phyloP scores from a whole-genome alignment of 805 yeast species.

The Starmerella floricola region DNA sequence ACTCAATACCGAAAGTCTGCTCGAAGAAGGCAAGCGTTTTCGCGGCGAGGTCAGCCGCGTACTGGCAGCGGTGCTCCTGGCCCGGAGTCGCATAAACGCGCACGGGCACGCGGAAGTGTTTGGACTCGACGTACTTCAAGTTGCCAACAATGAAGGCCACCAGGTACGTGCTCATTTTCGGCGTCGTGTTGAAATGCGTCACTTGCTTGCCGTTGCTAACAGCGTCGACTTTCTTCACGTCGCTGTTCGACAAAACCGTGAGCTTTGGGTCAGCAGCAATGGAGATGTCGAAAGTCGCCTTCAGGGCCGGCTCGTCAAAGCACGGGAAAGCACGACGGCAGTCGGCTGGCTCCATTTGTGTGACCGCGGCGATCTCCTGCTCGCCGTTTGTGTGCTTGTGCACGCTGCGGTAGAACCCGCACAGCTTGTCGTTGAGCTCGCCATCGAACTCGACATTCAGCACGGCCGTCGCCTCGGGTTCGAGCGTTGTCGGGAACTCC shows the following conservation, averaged over 20 bases:
- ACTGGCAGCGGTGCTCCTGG: conserved; percentile 47
- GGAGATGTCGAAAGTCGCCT: conserved; percentile 51
- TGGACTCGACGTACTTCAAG: conserved; percentile 46
- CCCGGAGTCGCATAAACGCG: conserved; percentile 63
- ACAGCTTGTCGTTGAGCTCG: conserved; percentile 52
- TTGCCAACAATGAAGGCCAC: conserved; percentile 67
- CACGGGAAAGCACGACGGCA: conserved; percentile 70
- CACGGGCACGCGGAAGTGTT: conserved; percentile 47
- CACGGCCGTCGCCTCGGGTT: conserved; percentile 39
- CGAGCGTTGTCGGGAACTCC: conserved; percentile 36
- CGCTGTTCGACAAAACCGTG: conserved; percentile 60
- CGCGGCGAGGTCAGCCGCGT: conserved; percentile 53
- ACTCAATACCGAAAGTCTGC: conserved; percentile 51
- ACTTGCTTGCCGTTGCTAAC: conserved; percentile 34
- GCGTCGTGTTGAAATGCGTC: conserved; percentile 50
- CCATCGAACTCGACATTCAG: conserved; percentile 46
- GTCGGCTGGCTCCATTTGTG: conserved; percentile 68
- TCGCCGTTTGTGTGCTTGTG: conserved; percentile 43
- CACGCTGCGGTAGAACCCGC: conserved; percentile 59
- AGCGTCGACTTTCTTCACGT: conserved; percentile 34
- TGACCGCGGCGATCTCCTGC: conserved; percentile 47
- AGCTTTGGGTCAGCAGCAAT: conserved; percentile 40
- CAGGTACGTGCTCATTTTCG: conserved; percentile 59
- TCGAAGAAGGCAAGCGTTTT: conserved; percentile 55
- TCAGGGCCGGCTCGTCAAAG: conserved; percentile 59